Evolutionary conservation across 2,329 filamentous ascomycete genomes (phyloP).

Genomic region (Fusarium napiforme): DNA sequence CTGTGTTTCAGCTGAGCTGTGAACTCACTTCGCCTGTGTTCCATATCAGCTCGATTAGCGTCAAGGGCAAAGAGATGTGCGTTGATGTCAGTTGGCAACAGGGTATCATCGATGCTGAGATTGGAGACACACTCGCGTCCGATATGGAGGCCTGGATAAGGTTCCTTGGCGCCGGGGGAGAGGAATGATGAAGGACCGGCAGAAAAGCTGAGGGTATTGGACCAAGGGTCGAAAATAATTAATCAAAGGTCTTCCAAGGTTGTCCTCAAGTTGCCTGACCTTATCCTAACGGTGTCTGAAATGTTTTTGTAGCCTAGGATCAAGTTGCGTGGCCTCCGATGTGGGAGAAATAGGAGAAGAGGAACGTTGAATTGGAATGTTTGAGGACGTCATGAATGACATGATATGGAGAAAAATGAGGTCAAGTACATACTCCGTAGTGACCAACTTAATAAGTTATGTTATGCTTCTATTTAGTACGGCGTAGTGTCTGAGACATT

Average conservation of each 20-base stretch:
- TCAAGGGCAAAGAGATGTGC: conserved; percentile 37
- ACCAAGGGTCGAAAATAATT: neutral
- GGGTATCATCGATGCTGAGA: conserved; percentile 26
- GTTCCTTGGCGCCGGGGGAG: conserved; percentile 21
- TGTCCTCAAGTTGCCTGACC: neutral
- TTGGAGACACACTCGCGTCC: conserved; percentile 33
- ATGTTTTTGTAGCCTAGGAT: neutral
- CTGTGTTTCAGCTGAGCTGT: conserved; percentile 39
- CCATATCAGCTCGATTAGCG: conserved; percentile 36
- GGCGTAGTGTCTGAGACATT: neutral
- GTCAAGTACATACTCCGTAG: neutral
- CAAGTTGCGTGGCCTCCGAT: neutral
- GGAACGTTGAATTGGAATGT: neutral
- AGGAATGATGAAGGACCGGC: conserved; percentile 16
- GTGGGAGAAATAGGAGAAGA: neutral
- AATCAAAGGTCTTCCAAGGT: neutral
- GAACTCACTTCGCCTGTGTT: conserved; percentile 38
- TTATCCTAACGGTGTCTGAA: neutral
- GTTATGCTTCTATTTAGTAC: neutral
- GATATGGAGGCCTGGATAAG: conserved; percentile 39
- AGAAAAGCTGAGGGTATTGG: neutral
- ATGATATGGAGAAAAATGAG: neutral
- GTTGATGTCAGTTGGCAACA: conserved; percentile 43
- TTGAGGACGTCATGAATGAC: neutral
- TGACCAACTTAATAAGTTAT: neutral